Percentiles rank a stretch among this genome's conserved stretches.
Evolutionary conservation across 2,329 filamentous ascomycete genomes (phyloP).

Genomic region (Pyricularia sp.): DNA sequence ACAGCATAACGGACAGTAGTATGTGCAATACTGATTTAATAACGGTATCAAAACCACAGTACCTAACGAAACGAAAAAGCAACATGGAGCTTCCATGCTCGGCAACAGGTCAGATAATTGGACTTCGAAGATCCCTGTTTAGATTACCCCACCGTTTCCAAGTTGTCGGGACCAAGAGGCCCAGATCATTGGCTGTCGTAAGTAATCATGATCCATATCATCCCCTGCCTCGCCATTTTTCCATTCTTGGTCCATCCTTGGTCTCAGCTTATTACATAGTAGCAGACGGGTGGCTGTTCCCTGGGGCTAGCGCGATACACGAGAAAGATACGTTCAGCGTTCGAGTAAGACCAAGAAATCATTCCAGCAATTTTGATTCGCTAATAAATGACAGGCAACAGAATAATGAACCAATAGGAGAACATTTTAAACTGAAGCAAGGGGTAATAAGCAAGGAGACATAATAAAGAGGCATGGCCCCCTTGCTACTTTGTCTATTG

Average conservation of each 20-base stretch:
- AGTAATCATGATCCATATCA: neutral
- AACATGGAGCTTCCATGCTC: neutral
- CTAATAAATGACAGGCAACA: neutral
- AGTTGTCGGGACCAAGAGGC: neutral
- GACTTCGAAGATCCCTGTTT: neutral
- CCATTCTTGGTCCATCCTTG: neutral
- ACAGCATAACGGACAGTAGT: too few species aligned
- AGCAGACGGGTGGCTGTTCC: neutral
- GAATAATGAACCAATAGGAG: neutral
- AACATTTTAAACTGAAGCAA: neutral
- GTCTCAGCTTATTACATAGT: neutral
- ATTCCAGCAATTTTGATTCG: neutral
- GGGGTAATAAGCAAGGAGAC: neutral
- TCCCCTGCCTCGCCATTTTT: neutral
- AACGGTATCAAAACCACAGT: neutral
- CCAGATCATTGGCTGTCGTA: neutral
- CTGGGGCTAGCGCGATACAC: neutral
- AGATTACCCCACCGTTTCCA: neutral
- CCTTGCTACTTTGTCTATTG: neutral
- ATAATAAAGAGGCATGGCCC: neutral
- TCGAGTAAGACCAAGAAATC: neutral
- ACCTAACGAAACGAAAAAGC: neutral
- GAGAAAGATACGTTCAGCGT: neutral
- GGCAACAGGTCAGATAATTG: neutral
- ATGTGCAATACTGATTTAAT: too few species aligned